phyloP scores from a whole-genome alignment of 176 grass and related monocot genomes.

The Lolium perenne region DNA sequence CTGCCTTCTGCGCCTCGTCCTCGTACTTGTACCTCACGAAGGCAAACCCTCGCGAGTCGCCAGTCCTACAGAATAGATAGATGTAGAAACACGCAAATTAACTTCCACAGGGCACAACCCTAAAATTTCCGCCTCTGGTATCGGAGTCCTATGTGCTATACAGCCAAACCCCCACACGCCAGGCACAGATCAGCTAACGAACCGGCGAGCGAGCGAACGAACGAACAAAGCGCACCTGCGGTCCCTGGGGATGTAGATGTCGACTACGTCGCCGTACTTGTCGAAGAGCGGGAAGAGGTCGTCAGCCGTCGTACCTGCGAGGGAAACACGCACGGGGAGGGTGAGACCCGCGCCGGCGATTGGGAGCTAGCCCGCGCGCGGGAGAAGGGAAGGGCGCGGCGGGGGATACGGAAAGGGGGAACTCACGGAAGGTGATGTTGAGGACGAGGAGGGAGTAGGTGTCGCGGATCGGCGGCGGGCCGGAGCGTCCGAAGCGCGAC shows the following conservation, averaged over 20 bases:
- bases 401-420: background rate
- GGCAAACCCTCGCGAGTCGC: conserved; percentile 85
- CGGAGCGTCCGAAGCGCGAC: conserved; percentile 93
- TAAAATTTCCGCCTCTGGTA: no score
- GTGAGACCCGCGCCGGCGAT: background rate
- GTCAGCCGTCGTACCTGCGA: conserved; percentile 81
- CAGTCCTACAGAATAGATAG: conserved; percentile 56
- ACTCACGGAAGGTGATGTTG: conserved; percentile 88
- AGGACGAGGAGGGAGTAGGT: conserved; percentile 97
- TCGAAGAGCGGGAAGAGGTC: conserved; percentile 97
- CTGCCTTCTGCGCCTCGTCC: conserved; percentile 93
- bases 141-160: no score
- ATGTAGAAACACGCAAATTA: conserved; percentile 13
- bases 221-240: conserved; percentile 57
- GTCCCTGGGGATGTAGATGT: conserved; percentile 93
- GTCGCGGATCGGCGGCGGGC: conserved; percentile 82
- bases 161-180: background rate
- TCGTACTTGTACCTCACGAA: conserved; percentile 98
- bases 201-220: background rate
- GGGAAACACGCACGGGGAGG: background rate
- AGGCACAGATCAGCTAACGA: background rate
- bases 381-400: background rate
- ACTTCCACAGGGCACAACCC: background rate
- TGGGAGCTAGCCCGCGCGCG: background rate
- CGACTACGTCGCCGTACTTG: conserved; percentile 86